Conservation (phyloP, 345 rosid genomes). For the Melaleuca alternifolia region DNA sequence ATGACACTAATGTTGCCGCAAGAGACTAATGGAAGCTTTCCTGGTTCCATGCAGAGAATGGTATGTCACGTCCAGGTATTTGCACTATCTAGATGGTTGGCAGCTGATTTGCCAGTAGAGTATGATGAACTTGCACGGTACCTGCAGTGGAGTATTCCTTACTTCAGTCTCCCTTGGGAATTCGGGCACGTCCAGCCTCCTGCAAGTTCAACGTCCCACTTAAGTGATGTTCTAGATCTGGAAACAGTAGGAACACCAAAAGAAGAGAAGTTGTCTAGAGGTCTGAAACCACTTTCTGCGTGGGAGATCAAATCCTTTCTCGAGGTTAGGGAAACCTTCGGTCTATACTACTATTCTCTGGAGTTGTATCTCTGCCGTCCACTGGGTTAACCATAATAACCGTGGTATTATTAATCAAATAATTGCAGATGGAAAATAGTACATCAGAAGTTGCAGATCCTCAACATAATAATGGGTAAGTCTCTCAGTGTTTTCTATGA, state of each 20-base stretch:
- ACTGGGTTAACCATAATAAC: background rate
- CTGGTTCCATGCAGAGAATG: slow-evolving; percentile 41
- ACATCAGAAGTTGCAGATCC: slow-evolving; percentile 53
- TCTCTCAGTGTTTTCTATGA: background rate
- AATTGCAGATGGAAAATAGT: slow-evolving; percentile 42
- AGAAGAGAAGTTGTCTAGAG: slow-evolving; percentile 13
- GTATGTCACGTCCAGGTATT: slow-evolving; percentile 83
- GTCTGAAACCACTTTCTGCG: slow-evolving; percentile 55
- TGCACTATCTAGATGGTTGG: slow-evolving; percentile 80
- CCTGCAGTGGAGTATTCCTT: slow-evolving; percentile 79
- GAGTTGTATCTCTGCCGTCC: too few species aligned
- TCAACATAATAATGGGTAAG: slow-evolving; percentile 48
- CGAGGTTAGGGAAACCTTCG: slow-evolving; percentile 36
- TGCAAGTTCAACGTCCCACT: slow-evolving; percentile 26
- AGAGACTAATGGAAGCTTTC: background rate
- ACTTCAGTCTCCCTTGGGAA: slow-evolving; percentile 90
- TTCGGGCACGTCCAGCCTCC: slow-evolving; percentile 32
- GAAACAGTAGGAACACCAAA: background rate
- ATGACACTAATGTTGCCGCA: too few species aligned
- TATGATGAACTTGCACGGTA: slow-evolving; percentile 63
- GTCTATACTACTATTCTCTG: background rate
- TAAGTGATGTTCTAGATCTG: slow-evolving; percentile 10
- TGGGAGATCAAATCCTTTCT: slow-evolving; percentile 58
- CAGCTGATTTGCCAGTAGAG: slow-evolving; percentile 51
- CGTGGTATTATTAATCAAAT: background rate